Percentiles rank a stretch among this genome's conserved stretches.
Evolutionary conservation across 305 asterid species (phyloP).

Genomic region (Andrographis paniculata): DNA sequence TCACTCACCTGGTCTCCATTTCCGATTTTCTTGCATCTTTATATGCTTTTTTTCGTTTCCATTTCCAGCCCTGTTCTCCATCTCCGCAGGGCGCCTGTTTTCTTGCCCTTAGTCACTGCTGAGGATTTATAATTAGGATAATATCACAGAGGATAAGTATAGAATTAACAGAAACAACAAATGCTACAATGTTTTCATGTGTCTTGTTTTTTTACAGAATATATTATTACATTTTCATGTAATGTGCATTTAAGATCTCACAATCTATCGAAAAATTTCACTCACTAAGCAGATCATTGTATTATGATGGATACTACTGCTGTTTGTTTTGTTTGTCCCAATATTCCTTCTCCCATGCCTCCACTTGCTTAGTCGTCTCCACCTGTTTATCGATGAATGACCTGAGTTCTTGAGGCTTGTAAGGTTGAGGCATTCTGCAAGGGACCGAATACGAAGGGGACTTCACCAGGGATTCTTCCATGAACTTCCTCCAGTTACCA

Average conservation of each 20-base stretch:
- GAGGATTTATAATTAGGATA: neutral
- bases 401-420: conserved; percentile 35
- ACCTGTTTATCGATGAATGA: conserved; percentile 33
- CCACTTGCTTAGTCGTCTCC: conserved; percentile 45
- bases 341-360: conserved; percentile 52
- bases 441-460: conserved; percentile 48
- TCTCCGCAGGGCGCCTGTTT: neutral
- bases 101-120: neutral
- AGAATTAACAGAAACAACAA: too few species aligned
- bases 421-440: conserved; percentile 69
- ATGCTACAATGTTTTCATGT: too few species aligned
- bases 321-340: conserved; percentile 36
- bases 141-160: neutral
- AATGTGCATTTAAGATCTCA: too few species aligned
- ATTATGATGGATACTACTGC: neutral
- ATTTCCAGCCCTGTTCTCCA: neutral
- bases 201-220: too few species aligned
- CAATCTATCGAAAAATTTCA: too few species aligned
- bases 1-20: too few species aligned
- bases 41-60: neutral
- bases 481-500: conserved; percentile 54
- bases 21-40: neutral
- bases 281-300: too few species aligned
- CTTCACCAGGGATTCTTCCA: conserved; percentile 67
- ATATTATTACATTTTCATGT: too few species aligned